Percentiles rank a stretch among this genome's conserved stretches.
Conservation (phyloP, 225 moss, liverwort and hornwort species). For the Bryoerythrophyllum caledonicum region DNA sequence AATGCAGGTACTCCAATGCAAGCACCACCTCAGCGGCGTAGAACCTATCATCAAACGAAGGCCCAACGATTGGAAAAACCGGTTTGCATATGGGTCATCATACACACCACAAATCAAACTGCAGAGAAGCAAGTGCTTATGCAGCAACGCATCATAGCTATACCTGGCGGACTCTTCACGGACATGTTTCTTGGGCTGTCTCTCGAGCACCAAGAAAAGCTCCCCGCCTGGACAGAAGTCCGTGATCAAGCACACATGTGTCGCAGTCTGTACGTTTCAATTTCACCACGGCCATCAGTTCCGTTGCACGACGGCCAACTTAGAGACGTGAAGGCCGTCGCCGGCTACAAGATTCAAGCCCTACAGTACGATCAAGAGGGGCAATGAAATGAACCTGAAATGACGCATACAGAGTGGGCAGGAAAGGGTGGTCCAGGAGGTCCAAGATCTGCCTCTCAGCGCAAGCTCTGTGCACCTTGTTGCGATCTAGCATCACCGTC, state of each 20-base stretch:
- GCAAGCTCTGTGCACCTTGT: conserved; percentile 97
- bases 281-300: conserved; percentile 1
- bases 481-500: conserved; percentile 82
- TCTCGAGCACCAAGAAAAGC: conserved; percentile 84
- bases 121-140: neutral
- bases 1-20: conserved; percentile 95
- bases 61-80: neutral
- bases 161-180: conserved; percentile 81
- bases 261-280: conserved; percentile 63
- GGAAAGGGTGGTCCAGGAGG: conserved; percentile 91
- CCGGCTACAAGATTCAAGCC: neutral
- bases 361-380: neutral
- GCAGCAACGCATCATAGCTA: conserved; percentile 7
- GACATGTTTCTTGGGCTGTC: conserved; percentile 76
- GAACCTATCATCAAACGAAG: conserved; percentile 49
- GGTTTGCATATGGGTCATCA: conserved; percentile 4
- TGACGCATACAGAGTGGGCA: conserved; percentile 89
- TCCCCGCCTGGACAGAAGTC: conserved; percentile 96
- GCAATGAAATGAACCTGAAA: conserved; percentile 61
- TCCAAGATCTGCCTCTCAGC: conserved; percentile 91
- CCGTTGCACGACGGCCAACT: neutral
- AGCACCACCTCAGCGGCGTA: conserved; percentile 92
- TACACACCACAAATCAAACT: neutral
- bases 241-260: conserved; percentile 95
- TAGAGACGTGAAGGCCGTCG: neutral